Evolutionary conservation across 108 stramenopile genomes (phyloP), one percentile per base, ranked within the genome.

Genomic region (Cyclotella choctawhatcheeana): DNA sequence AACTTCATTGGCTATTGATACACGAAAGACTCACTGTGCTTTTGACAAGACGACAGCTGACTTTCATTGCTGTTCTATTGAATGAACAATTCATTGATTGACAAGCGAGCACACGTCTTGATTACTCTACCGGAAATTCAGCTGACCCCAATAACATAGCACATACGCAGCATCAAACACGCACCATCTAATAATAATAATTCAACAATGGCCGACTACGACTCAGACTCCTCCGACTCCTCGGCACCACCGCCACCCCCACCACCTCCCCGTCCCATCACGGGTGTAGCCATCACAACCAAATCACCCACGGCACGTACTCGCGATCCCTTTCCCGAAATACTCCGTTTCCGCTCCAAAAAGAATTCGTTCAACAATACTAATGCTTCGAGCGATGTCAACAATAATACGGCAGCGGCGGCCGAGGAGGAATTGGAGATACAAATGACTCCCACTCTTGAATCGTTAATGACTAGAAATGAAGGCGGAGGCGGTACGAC

Each of bases 371-470:
- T 30, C 43, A 21, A 33, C n/a, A 51, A 12, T 37, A 62, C 64
- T 2, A 40, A 53, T 5, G 18, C n/a, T n/a, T n/a, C n/a, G n/a
- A n/a, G n/a, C n/a, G n/a, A n/a, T n/a, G n/a, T n/a, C n/a, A n/a
- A n/a, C n/a, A n/a, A n/a, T n/a, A n/a, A n/a, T n/a, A 21, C 63
- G 60, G 25, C 33, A 25, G 60, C 75, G 51, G 21, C 50, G 6
- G 52, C 67, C 16, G 61, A 56, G 34, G 75, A 76, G 32, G 75
- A 67, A 32, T 45, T 76, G 24, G 75, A 76, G 37, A 76, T 76
- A 13, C 75, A 68, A 68, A 61, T 61, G 59, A 76, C 75, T 13
- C 75, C 75, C 26, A 32, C 44, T 17, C 58, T 75, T 6, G 58
- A 59, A 43, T 63, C 63, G 0, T 35, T 64, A 44, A 53, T 35